A percentile compares a stretch with the other conserved stretches of the same genome.
Evolutionary conservation across 108 stramenopile genomes (phyloP).

Genomic region (Parmales sp.): DNA sequence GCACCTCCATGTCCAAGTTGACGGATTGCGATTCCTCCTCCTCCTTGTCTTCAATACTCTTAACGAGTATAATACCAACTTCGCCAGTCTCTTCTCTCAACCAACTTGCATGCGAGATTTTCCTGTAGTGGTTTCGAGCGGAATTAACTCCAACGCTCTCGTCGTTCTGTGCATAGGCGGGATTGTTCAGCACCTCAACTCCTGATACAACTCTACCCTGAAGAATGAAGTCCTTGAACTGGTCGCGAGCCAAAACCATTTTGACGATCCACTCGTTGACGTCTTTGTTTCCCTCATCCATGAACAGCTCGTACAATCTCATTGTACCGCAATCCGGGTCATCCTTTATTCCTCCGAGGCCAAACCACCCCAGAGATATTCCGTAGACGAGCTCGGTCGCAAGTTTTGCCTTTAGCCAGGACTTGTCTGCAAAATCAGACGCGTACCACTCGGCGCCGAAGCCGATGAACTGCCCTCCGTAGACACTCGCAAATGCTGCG

Average conservation of each 20-base stretch:
- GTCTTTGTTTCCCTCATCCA: neutral
- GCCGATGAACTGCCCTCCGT: neutral
- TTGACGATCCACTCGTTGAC: slow-evolving; percentile 4
- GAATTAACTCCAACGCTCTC: too few relatives aligned
- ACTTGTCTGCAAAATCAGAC: neutral
- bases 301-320: neutral
- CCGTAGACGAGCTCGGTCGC: neutral
- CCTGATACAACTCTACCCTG: neutral
- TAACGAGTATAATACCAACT: too few relatives aligned
- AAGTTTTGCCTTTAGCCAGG: neutral
- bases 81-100: too few relatives aligned
- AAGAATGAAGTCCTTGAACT: neutral
- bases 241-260: neutral
- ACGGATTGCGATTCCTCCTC: too few relatives aligned
- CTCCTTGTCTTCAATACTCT: too few relatives aligned
- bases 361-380: neutral
- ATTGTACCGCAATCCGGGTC: neutral
- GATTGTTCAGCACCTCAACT: too few relatives aligned
- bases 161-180: too few relatives aligned
- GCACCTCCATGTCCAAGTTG: too few relatives aligned
- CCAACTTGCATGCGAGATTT: too few relatives aligned
- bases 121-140: too few relatives aligned
- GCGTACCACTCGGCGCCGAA: slow-evolving; percentile 7
- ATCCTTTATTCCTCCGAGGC: slow-evolving; percentile 1
- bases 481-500: neutral